Evolutionary conservation across 331 rosid species (phyloP).

Genomic region (Pyracantha coccinea): DNA sequence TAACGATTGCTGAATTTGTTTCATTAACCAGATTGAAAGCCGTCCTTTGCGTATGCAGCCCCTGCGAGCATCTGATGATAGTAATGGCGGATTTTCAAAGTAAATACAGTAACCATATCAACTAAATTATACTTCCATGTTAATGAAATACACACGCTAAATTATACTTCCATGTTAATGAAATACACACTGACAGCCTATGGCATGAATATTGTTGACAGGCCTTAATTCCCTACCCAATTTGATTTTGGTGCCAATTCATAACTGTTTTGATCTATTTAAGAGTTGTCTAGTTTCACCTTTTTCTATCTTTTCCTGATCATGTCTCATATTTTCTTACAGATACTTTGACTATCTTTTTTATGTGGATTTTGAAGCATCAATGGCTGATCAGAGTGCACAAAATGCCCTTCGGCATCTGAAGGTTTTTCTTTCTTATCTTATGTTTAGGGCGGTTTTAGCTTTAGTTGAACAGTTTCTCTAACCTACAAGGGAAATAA

Average conservation of each 20-base stretch:
- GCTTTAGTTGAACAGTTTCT: background rate
- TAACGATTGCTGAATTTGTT: constrained; percentile 20
- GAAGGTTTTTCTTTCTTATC: constrained; percentile 32
- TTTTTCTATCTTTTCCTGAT: constrained; percentile 5
- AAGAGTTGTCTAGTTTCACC: background rate
- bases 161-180: background rate
- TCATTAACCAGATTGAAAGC: constrained; percentile 73
- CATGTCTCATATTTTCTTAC: constrained; percentile 9
- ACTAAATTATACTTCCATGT: background rate
- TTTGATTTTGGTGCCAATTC: background rate
- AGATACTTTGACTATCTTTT: constrained; percentile 92
- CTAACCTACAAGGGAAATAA: constrained; percentile 11
- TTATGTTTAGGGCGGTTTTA: background rate
- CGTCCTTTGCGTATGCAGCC: constrained; percentile 89
- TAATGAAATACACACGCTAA: background rate
- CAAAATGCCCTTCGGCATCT: constrained; percentile 87
- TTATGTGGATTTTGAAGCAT: constrained; percentile 93
- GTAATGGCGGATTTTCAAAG: constrained; percentile 46
- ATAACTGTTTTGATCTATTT: background rate
- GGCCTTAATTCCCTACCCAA: background rate
- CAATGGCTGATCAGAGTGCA: constrained; percentile 91
- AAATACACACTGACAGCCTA: background rate
- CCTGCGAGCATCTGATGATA: constrained; percentile 57
- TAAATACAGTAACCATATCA: constrained; percentile 26
- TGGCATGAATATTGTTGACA: background rate